Conservation (phyloP, 1,284 basidiomycete species). For the Moesziomyces parantarcticus region DNA sequence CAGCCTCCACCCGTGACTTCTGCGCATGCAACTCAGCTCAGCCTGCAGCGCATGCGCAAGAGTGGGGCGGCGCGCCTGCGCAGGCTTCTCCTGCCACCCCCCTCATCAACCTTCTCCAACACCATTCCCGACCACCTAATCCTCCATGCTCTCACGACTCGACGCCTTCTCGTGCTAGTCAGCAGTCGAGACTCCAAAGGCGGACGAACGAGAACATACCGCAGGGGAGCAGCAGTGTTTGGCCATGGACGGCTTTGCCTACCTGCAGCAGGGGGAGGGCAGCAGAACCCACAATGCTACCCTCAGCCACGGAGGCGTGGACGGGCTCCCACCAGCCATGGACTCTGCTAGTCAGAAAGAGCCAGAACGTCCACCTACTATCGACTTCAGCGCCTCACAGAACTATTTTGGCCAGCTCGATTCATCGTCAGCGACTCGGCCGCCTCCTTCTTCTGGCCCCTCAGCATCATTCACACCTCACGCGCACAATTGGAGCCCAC, state of each 20-base stretch:
- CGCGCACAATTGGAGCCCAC: not conserved
- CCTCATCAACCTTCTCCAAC: not conserved
- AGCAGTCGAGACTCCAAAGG: not conserved
- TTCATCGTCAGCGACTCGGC: not conserved
- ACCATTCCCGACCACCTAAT: too few relatives aligned
- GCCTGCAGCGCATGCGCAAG: not conserved
- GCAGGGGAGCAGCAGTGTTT: too few relatives aligned
- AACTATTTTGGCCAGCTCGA: conserved; percentile 8
- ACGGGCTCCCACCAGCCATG: not conserved
- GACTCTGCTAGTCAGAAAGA: not conserved
- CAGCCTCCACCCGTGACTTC: too few relatives aligned
- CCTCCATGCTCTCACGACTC: too few relatives aligned
- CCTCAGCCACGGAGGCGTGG: conserved; percentile 1
- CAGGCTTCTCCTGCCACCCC: not conserved
- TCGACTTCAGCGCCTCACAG: conserved; percentile 20
- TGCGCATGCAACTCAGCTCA: too few relatives aligned
- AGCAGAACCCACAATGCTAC: not conserved
- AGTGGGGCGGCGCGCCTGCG: not conserved
- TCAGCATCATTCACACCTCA: not conserved
- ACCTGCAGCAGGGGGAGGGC: not conserved
- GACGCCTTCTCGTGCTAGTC: not conserved
- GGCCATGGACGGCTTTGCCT: not conserved
- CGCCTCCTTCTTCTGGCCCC: too few relatives aligned
- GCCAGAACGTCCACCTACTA: not conserved
- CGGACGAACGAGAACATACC: too few relatives aligned